Base-by-base conservation (phyloP, 768 basidiomycete species). In the Rhodosporidiobolus sp. region DNA sequence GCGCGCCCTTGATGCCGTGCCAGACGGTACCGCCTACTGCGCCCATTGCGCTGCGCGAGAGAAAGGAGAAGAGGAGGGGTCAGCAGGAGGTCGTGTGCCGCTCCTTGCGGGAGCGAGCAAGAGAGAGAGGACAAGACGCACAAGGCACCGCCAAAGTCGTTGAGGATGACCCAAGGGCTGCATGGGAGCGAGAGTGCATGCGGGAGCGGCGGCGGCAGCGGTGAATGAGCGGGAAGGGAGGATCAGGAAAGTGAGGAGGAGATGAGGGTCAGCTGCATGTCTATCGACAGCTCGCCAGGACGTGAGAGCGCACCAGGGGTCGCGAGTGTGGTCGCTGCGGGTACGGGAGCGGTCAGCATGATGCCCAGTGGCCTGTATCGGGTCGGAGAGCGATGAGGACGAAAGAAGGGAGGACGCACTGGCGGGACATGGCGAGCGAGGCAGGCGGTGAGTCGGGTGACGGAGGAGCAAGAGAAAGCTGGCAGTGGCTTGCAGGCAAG, bases 141-240 rank as follows among this genome's bases (percentile, higher is more conserved):
- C 66, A 68, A 69, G 43, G 94, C 94, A 73, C 93, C 94, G 71
- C 95, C 94, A 82, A 94, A 95, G 84, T 98, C 95, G 85, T 92
- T 96, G 78, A 97, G 88, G 80, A 97, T 90, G 63, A 97, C 94
- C 92, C 94, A 97, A 78, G 95, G 95, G 83, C 95, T 97, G 78
- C 46, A 7, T 12, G 16, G 22, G 24, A 4, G 4, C 0, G 26
- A 35, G 4, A 19, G 43, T 17, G 22, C 43, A 52, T 26, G 12
- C 50, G 24, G 48, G 2, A 67, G 24, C 22, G 35, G n/a, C 48
- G 24, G 54, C 59, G 49, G 50, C 69, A 32, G 45, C 26, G 30
- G 8, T 22, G 35, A 12, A 19, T 11, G 49, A 28, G 35, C 28
- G 2, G n/a, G 58, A 28, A 54, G 50, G 46, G 63, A 63, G 32